A percentile compares a stretch with the other conserved stretches of the same genome.
These are phyloP conservation scores for Euphorbia corollata DNA, from an alignment of 441 rosid species.

Conservation along the genomic window DNA sequence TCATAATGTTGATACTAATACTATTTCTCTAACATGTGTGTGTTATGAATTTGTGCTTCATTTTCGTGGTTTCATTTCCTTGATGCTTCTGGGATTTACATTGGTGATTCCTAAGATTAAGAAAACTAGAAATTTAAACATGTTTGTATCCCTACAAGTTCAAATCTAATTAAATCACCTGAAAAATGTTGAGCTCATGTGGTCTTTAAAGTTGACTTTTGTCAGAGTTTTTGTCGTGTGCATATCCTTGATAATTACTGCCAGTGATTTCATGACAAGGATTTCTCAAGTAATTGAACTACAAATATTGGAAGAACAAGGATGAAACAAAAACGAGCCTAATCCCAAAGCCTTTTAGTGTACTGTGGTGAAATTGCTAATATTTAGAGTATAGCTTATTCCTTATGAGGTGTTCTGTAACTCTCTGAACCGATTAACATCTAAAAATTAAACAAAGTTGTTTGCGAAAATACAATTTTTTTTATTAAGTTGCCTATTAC, in stretches of 20 bases:
- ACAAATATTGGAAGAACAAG: neutral
- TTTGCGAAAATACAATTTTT: neutral
- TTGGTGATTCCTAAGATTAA: neutral
- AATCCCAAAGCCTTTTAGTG: neutral
- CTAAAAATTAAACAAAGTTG: neutral
- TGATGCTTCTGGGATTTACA: conserved; percentile 4
- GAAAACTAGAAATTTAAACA: neutral
- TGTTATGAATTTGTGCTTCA: neutral
- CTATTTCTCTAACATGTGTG: neutral
- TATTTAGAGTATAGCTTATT: neutral
- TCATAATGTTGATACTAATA: neutral
- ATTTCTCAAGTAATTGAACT: neutral
- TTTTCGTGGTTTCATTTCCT: neutral
- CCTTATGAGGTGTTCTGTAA: neutral
- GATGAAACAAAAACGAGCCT: neutral
- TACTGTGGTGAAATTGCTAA: neutral
- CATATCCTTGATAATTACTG: neutral
- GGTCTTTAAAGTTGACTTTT: neutral
- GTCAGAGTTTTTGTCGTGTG: neutral
- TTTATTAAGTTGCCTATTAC: neutral
- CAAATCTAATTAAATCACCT: neutral
- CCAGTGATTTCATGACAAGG: neutral
- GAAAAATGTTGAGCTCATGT: neutral
- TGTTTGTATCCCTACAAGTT: neutral
- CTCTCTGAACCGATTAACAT: neutral